These are phyloP conservation scores for Monosporascus sp. DNA, from an alignment of 2,329 filamentous ascomycete species.

Conservation along the genomic window DNA sequence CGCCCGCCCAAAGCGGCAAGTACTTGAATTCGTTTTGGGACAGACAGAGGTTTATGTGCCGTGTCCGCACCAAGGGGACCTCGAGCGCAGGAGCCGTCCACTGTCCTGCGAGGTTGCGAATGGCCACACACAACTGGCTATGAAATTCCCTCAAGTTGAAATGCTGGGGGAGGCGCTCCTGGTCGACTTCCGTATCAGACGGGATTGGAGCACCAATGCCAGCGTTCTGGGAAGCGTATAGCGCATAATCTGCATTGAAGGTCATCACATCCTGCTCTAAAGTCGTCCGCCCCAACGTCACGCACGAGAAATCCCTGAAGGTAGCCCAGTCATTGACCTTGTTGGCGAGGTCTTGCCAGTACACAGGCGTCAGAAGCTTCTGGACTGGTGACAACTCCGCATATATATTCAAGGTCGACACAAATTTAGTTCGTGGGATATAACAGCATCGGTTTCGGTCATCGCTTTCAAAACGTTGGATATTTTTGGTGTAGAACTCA, in stretches of 20 bases:
- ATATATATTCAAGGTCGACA: constrained; percentile 2
- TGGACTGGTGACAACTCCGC: constrained; percentile 18
- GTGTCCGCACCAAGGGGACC: constrained; percentile 30
- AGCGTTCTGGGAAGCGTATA: neutral
- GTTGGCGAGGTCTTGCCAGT: constrained; percentile 26
- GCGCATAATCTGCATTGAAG: too few species aligned
- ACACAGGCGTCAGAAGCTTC: constrained; percentile 30
- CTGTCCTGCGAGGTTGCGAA: constrained; percentile 3
- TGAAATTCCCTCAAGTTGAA: constrained; percentile 1
- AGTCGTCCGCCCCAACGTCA: neutral
- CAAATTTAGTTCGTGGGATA: constrained; percentile 3
- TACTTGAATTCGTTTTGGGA: constrained; percentile 54
- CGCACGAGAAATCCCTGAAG: neutral
- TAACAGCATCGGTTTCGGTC: constrained; percentile 17
- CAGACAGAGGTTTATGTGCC: constrained; percentile 48
- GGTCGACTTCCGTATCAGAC: neutral
- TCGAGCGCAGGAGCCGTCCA: constrained; percentile 25
- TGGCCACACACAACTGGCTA: constrained; percentile 6
- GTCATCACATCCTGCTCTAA: neutral
- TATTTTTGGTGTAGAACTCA: neutral
- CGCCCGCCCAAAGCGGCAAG: constrained; percentile 62
- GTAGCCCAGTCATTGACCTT: neutral
- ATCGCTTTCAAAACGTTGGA: neutral
- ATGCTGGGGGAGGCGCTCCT: neutral
- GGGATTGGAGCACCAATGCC: neutral